Percentiles rank a stretch among this genome's conserved stretches.
phyloP scores from a whole-genome alignment of 257 asterid species.

The Eustoma russellianum region DNA sequence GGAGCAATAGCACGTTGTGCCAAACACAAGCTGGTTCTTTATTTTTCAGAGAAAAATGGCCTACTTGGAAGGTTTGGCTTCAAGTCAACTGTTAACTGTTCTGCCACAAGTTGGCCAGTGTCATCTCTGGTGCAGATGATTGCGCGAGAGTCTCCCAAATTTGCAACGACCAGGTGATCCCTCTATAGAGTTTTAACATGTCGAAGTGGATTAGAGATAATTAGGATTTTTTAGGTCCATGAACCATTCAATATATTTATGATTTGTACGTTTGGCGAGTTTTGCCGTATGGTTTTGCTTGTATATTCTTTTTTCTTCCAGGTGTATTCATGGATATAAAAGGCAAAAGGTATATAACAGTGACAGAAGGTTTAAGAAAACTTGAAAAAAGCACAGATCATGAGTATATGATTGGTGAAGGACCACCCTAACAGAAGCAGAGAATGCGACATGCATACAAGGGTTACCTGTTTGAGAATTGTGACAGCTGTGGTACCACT shows the following conservation, averaged over 20 bases:
- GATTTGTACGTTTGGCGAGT: no score
- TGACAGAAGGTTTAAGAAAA: no score
- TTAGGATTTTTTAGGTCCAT: neutral
- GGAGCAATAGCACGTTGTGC: neutral
- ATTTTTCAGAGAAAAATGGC: constrained; percentile 7
- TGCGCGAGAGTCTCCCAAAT: constrained; percentile 87
- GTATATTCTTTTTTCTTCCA: neutral
- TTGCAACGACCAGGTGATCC: constrained; percentile 59
- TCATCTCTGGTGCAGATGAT: constrained; percentile 54
- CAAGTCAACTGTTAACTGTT: constrained; percentile 76
- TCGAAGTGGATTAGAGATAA: no score
- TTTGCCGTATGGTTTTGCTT: no score
- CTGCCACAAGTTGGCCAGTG: constrained; percentile 36
- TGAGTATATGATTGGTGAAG: no score
- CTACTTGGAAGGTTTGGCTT: constrained; percentile 78
- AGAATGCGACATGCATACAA: no score
- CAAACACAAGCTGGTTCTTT: neutral
- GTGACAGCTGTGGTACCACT: constrained; percentile 80
- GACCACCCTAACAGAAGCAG: no score
- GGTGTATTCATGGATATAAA: no score
- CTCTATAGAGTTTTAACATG: constrained; percentile 30
- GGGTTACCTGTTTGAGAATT: constrained; percentile 57
- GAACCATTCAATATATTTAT: neutral
- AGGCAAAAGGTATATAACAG: no score
- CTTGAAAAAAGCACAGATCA: no score